These are phyloP conservation scores for Artemisia argyi DNA, from an alignment of 129 eudicot species.

Conservation along the genomic window DNA sequence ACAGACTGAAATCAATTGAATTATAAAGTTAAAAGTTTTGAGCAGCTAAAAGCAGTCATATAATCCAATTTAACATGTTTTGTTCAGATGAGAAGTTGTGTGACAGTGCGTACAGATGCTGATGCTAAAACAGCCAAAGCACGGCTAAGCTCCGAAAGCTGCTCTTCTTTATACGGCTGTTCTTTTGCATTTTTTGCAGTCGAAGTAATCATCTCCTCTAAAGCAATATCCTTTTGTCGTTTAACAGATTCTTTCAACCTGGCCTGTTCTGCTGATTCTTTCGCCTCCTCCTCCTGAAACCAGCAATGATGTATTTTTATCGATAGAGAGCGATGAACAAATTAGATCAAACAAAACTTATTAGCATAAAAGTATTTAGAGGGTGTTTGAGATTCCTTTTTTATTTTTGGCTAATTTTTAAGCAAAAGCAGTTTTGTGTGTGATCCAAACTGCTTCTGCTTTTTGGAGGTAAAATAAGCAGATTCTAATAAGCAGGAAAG, in stretches of 20 bases:
- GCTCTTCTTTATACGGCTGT: conserved; percentile 41
- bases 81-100: background rate
- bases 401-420: no score
- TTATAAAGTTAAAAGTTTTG: background rate
- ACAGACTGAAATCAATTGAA: conserved; percentile 46
- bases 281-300: conserved; percentile 54
- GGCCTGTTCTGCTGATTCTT: conserved; percentile 46
- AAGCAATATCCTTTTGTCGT: conserved; percentile 44
- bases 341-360: no score
- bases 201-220: conserved; percentile 46
- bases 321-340: background rate
- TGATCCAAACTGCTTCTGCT: no score
- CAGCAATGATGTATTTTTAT: background rate
- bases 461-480: no score
- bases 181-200: conserved; percentile 46
- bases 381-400: no score
- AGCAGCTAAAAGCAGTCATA: background rate
- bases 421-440: no score
- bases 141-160: conserved; percentile 57
- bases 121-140: conserved; percentile 70
- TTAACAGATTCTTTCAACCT: conserved; percentile 39
- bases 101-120: conserved; percentile 47
- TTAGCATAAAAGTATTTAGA: no score
- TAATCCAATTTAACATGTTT: background rate
- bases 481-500: no score